Base-by-base conservation (phyloP, 176 grass and related monocot genomes). In the Carex littledalei region DNA sequence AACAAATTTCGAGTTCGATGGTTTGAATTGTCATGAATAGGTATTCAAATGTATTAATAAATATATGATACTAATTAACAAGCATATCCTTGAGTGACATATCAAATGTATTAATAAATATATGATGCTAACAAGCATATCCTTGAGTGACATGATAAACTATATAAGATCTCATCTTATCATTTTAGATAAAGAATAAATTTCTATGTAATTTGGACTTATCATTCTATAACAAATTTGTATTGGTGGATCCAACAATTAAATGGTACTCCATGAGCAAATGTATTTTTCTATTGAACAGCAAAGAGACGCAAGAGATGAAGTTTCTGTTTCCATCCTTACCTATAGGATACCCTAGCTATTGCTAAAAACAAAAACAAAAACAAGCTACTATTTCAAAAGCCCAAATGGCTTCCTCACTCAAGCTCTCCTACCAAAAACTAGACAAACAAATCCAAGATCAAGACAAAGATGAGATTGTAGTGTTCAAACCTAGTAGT, bases 341-440 rank as follows among this genome's bases (percentile, higher is more conserved):
- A 29, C 55, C 80, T 82, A 67, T 82, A 82, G n/a, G n/a, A n/a
- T n/a, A 63, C 61, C 35, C 57, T 64, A 8, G 45, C 45, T 16
- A 60, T 52, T 22, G 16, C 29, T 64, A n/a, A 81, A 26, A 82
- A 63, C 26, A 39, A 39, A 39, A 39, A 39, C 24, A 50, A 82
- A 3, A 3, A 83, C 32, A 67, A 63, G 32, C 29, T 49, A 20
- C 37, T 20, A 83, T 67, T 53, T 83, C 80, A 63, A 53, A 82
- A 67, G 61, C 80, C 61, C 26, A 57, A 57, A 85, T 85, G 84
- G 69, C 84, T 65, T 85, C 70, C 63, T 74, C 35, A 65, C 31
- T 85, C 8, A 89, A 86, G 50, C 78, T 86, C 15, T 80, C 69
- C 12, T 89, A 89, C 67, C 88, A 84, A 65, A 86, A 79, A 75